Percentiles rank a stretch among this genome's conserved stretches.
phyloP scores from a whole-genome alignment of 2,329 filamentous ascomycete genomes.

The Pseudonectria foliicola region DNA sequence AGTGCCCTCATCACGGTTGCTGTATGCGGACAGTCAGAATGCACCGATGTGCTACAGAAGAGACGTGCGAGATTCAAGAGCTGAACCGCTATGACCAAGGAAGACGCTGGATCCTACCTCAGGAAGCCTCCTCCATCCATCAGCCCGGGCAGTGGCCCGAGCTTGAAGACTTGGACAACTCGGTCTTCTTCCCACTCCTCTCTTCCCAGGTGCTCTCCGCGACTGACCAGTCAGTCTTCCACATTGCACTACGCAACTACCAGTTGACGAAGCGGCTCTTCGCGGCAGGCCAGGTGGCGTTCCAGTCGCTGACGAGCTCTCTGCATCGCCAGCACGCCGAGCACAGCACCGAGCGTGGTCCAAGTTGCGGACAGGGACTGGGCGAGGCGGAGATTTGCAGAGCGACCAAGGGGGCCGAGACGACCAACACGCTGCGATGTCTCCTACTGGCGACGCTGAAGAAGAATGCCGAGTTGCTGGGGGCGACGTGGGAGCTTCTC shows the following conservation, averaged over 20 bases:
- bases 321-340: background rate
- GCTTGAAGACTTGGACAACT: too few relatives aligned
- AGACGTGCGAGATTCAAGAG: constrained; percentile 4
- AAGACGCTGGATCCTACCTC: background rate
- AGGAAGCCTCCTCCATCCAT: background rate
- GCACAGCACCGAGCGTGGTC: constrained; percentile 2
- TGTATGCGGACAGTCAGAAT: constrained; percentile 14
- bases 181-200: too few relatives aligned
- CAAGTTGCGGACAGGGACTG: constrained; percentile 9
- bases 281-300: too few relatives aligned
- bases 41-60: constrained; percentile 9
- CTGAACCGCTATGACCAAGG: constrained; percentile 16
- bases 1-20: constrained; percentile 21
- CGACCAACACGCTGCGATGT: background rate
- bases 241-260: too few relatives aligned
- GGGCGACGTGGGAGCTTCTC: background rate
- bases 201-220: too few relatives aligned
- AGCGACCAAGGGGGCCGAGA: constrained; percentile 1
- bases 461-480: constrained; percentile 5
- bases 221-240: too few relatives aligned
- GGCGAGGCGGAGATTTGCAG: constrained; percentile 10
- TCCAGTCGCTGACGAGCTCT: background rate
- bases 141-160: background rate
- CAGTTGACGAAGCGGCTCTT: too few relatives aligned
- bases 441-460: background rate